Percentiles rank a stretch among this genome's conserved stretches.
Evolutionary conservation across 352 stramenopile genomes (phyloP).

Genomic region (Phytophthora parvispora): DNA sequence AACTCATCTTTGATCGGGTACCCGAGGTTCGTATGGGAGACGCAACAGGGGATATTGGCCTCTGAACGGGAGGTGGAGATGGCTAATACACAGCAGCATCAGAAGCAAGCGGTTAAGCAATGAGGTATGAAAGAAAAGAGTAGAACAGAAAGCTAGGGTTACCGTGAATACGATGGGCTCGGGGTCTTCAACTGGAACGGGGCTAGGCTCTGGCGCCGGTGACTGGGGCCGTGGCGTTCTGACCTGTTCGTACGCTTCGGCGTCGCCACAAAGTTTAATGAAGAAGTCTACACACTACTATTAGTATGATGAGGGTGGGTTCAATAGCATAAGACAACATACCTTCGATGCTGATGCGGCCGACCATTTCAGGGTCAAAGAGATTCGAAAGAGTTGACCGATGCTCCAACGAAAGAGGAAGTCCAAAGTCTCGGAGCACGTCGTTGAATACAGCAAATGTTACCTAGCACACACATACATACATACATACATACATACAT

Average conservation of each 20-base stretch:
- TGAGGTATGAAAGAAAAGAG: too few relatives aligned
- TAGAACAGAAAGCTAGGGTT: not conserved
- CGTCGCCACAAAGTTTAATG: slow-evolving; percentile 75
- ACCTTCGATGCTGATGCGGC: slow-evolving; percentile 83
- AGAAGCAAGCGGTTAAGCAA: too few relatives aligned
- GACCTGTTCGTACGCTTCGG: slow-evolving; percentile 59
- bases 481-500: too few relatives aligned
- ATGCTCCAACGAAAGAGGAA: slow-evolving; percentile 52
- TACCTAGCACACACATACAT: slow-evolving; percentile 36
- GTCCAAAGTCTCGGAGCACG: slow-evolving; percentile 74
- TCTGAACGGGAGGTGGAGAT: slow-evolving; percentile 12
- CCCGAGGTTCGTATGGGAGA: slow-evolving; percentile 33
- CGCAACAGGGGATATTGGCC: slow-evolving; percentile 25
- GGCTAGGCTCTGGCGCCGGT: slow-evolving; percentile 15
- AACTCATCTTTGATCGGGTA: slow-evolving; percentile 56
- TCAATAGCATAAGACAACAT: not conserved
- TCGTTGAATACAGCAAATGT: slow-evolving; percentile 78
- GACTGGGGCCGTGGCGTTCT: slow-evolving; percentile 3
- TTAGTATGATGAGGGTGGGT: not conserved
- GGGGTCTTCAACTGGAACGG: slow-evolving; percentile 10
- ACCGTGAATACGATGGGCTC: slow-evolving; percentile 37
- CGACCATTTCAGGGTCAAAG: slow-evolving; percentile 62
- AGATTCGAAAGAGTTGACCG: slow-evolving; percentile 54
- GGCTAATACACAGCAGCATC: too few relatives aligned
- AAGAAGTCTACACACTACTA: slow-evolving; percentile 68